Evolutionary conservation across 257 asterid species (phyloP).

Genomic region (Petunia axillaris): DNA sequence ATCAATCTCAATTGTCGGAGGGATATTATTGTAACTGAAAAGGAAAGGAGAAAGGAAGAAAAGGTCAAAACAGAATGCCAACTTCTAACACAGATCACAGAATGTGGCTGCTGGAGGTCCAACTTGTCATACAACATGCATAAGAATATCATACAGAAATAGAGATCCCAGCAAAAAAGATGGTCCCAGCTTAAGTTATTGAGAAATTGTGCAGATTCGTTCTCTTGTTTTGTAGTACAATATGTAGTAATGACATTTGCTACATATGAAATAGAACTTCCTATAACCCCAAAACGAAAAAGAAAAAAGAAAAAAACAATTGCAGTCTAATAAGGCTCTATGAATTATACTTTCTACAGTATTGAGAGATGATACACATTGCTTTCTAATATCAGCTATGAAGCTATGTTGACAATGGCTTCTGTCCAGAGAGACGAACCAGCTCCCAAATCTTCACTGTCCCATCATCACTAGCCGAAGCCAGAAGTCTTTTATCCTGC

Average conservation of each 20-base stretch:
- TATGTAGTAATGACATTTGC: neutral
- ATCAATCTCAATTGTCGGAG: too few relatives aligned
- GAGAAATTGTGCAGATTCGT: neutral
- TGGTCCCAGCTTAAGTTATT: neutral
- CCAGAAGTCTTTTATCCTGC: constrained; percentile 66
- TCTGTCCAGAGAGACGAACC: constrained; percentile 35
- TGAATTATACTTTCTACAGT: constrained; percentile 22
- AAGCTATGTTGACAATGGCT: constrained; percentile 29
- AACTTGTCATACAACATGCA: constrained; percentile 2
- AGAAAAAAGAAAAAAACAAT: neutral
- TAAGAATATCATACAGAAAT: neutral
- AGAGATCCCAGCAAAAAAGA: neutral
- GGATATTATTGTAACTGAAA: too few relatives aligned
- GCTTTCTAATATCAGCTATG: neutral
- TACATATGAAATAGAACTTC: neutral
- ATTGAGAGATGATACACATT: constrained; percentile 22
- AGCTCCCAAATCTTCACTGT: constrained; percentile 88
- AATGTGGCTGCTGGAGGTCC: neutral
- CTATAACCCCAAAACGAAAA: neutral
- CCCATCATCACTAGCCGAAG: constrained; percentile 93
- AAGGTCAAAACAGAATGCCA: neutral
- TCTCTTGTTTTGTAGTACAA: neutral
- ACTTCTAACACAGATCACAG: constrained; percentile 5
- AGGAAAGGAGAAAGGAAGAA: neutral
- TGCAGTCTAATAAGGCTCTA: neutral